phyloP scores from a whole-genome alignment of 2,329 filamentous ascomycete species.

The Sphaerulina vaccinii region DNA sequence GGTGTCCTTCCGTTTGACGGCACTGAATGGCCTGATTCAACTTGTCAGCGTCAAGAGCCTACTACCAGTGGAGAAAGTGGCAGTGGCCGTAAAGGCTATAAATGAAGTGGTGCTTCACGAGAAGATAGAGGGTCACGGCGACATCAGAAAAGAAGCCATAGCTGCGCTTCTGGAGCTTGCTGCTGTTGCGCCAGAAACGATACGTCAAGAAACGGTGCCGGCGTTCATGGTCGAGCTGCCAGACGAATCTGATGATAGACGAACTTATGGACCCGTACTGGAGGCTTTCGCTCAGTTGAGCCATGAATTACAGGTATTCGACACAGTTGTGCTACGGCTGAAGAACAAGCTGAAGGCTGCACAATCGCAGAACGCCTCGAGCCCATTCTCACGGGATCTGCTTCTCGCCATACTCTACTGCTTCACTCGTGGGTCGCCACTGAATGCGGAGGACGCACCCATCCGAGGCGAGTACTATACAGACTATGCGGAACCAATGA shows the following conservation, averaged over 20 bases:
- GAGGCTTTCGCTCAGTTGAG: conserved; percentile 66
- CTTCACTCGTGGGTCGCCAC: conserved; percentile 52
- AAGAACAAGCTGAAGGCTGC: conserved; percentile 62
- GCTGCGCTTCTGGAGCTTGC: conserved; percentile 60
- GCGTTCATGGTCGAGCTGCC: conserved; percentile 65
- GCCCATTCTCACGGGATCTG: conserved; percentile 58
- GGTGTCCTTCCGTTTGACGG: conserved; percentile 50
- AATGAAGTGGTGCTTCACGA: conserved; percentile 62
- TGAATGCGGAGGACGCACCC: conserved; percentile 44
- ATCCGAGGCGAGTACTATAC: conserved; percentile 45
- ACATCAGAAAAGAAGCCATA: conserved; percentile 60
- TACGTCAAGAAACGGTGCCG: conserved; percentile 65
- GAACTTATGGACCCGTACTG: conserved; percentile 55
- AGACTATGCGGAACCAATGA: conserved; percentile 47
- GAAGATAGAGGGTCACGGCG: conserved; percentile 55
- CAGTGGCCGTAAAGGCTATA: conserved; percentile 58
- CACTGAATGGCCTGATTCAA: conserved; percentile 46
- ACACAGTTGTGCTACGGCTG: conserved; percentile 61
- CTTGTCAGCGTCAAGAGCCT: conserved; percentile 44
- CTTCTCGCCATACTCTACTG: conserved; percentile 62
- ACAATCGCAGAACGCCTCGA: conserved; percentile 52
- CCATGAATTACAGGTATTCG: conserved; percentile 61
- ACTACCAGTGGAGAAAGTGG: conserved; percentile 44
- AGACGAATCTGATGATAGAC: conserved; percentile 44
- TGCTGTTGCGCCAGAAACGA: conserved; percentile 59